phyloP scores from a whole-genome alignment of 176 grass and related monocot genomes.

The Cenchrus americanus region DNA sequence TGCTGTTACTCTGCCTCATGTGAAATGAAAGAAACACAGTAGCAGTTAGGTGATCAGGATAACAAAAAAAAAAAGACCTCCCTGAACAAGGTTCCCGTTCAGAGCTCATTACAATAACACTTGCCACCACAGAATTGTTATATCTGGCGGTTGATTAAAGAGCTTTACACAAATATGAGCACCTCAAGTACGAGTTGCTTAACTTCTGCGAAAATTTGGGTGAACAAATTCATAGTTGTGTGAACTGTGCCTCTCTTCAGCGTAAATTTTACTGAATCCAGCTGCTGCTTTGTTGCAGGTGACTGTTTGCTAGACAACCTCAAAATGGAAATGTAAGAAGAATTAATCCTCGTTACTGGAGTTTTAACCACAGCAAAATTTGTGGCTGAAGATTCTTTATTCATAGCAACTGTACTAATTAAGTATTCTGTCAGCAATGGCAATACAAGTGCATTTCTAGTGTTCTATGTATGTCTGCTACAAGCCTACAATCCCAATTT shows the following conservation, averaged over 20 bases:
- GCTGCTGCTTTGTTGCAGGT: conserved; percentile 49
- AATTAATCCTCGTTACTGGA: conserved; percentile 23
- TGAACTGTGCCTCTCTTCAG: neutral
- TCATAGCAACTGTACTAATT: conserved; percentile 53
- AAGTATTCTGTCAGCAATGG: conserved; percentile 45
- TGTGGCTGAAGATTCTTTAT: conserved; percentile 53
- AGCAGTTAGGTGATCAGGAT: neutral
- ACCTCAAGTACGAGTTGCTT: neutral
- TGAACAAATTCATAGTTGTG: neutral
- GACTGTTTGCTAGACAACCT: conserved; percentile 55
- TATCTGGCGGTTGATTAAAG: neutral
- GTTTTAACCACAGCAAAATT: conserved; percentile 38
- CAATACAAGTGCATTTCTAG: conserved; percentile 42
- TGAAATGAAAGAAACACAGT: conserved; percentile 33
- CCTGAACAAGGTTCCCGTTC: neutral
- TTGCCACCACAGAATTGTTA: neutral
- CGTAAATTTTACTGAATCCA: conserved; percentile 17
- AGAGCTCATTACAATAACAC: neutral
- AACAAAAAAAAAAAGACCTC: neutral
- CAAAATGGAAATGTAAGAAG: conserved; percentile 72
- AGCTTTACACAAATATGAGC: neutral
- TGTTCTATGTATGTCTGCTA: conserved; percentile 34
- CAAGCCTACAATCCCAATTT: neutral
- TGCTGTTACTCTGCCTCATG: conserved; percentile 11
- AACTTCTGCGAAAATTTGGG: neutral